Base-by-base conservation (phyloP, 1,284 basidiomycete species). In the Fomitopsis schrenkii region DNA sequence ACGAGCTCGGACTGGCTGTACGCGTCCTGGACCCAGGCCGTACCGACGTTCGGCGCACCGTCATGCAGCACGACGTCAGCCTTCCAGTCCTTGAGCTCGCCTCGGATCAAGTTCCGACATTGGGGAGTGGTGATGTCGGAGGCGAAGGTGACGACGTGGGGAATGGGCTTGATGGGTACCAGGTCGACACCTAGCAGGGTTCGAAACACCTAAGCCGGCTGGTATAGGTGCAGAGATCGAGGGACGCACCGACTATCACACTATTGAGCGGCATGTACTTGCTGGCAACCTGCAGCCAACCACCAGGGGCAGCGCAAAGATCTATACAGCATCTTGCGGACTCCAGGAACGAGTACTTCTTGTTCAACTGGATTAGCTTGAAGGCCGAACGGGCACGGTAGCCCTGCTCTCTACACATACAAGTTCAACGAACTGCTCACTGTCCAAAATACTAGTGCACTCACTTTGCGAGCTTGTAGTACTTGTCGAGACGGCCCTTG, bases 21-120 rank as follows among this genome's bases (percentile, higher is more conserved):
- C 1, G 97, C 97, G 77, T 99, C 97, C 76, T 99, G 97, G 62
- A 99, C 87, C 97, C 97, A 99, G 14, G 97, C 97, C 30, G 95
- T 94, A 83, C 97, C 97, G 75, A 99, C 97, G 75, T 99, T 99
- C 46, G 97, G 97, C 46, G 97, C 97, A 82, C 97, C 97, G 77
- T 99, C 97, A 76, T 99, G 97, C 59, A 99, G 85, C n/a, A 99
- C 96, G 59, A 99, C 87, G 74, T 99, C 97, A n/a, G 97, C 97
- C 77, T 96, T 97, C 97, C 97, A 99, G 75, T 98, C 96, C 76
- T 99, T 98, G 65, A 99, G 80, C 76, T 98, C 94, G 44, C 80
- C 80, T 55, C 94, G 88, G 59, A 99, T 87, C 65, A 91, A 85
- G 72, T 93, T 89, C 60, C 97, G 88, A 77, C 97, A 99, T 63